Evolutionary conservation across 2,329 filamentous ascomycete species (phyloP).

Genomic region (Ophiostoma triangulosporum): DNA sequence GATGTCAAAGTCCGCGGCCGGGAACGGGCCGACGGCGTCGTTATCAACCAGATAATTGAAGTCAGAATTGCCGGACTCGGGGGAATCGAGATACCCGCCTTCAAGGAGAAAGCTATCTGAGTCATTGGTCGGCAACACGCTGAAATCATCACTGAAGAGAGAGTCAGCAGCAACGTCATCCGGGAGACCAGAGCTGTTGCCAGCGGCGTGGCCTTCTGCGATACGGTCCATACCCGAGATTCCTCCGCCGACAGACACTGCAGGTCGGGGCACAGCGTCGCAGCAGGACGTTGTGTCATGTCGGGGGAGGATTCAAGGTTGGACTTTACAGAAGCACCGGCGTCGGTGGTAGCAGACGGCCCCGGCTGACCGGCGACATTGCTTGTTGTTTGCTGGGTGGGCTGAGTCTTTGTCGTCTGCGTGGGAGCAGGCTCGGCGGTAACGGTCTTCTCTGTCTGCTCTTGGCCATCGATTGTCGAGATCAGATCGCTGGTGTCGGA

Average conservation of each 20-base stretch:
- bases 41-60: slow-evolving; percentile 54
- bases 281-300: slow-evolving; percentile 99
- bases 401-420: not conserved
- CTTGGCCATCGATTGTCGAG: slow-evolving; percentile 1
- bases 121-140: slow-evolving; percentile 53
- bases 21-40: slow-evolving; percentile 33
- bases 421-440: not conserved
- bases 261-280: slow-evolving; percentile 98
- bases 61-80: slow-evolving; percentile 52
- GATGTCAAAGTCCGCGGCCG: slow-evolving; percentile 30
- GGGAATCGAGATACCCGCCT: slow-evolving; percentile 60
- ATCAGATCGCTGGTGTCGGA: slow-evolving; percentile 27
- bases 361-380: not conserved
- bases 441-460: not conserved
- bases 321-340: slow-evolving; percentile 16
- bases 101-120: slow-evolving; percentile 66
- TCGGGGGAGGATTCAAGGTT: slow-evolving; percentile 48
- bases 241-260: slow-evolving; percentile 87
- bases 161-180: slow-evolving; percentile 47
- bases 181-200: slow-evolving; percentile 35
- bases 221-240: slow-evolving; percentile 32
- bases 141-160: slow-evolving; percentile 58
- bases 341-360: slow-evolving; percentile 9
- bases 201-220: slow-evolving; percentile 28
- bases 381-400: not conserved